Base-by-base conservation (phyloP, 2,329 filamentous ascomycete genomes). In the Xylaria hypoxylon region DNA sequence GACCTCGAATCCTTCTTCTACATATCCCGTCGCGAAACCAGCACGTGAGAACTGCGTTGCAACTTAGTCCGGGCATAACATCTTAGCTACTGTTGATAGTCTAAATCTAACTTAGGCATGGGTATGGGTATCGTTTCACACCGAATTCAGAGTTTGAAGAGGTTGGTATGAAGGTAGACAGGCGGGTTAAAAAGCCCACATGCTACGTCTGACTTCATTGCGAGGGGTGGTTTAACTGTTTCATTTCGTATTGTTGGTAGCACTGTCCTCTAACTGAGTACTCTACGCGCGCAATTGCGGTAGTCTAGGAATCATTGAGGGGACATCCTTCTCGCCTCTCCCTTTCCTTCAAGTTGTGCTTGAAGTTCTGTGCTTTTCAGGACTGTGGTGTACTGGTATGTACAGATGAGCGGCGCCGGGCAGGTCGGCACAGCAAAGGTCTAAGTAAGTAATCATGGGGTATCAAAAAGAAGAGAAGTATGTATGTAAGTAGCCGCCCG, bases 401-500 rank as follows among this genome's bases (percentile, higher is more conserved):
- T 50, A 42, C 15, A 51, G 45, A 42, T 26, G 24, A 26, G 52
- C 45, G 15, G 45, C 24, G 62, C 26, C n/a, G 8, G 35, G 33
- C 55, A 28, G 2, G 47, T 6, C n/a, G 44, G 38, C 35, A 51
- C 52, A 64, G 31, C 44, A 58, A 59, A 48, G 51, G 31, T 66
- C 62, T 52, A 60, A 68, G 70, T 69, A 68, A 65, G 68, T 69
- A 68, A 65, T 67, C 68, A 70, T 42, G 67, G 73, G 73, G 73
- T 76, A 75, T 75, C 74, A 74, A 73, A 66, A 64, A 69, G 56
- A 62, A 59, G 38, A 33, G 22, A 42, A 62, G 22, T n/a, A 59
- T n/a, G 38, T 15, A 47, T 42, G 8, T 55, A 10, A 40, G 28
- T 26, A 7, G 28, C 55, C 26, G 15, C 26, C 40, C n/a, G 22